Percentiles rank a stretch among this genome's conserved stretches.
Conservation (phyloP, 805 yeast genomes). For the Kurtzmaniella cleridarum region DNA sequence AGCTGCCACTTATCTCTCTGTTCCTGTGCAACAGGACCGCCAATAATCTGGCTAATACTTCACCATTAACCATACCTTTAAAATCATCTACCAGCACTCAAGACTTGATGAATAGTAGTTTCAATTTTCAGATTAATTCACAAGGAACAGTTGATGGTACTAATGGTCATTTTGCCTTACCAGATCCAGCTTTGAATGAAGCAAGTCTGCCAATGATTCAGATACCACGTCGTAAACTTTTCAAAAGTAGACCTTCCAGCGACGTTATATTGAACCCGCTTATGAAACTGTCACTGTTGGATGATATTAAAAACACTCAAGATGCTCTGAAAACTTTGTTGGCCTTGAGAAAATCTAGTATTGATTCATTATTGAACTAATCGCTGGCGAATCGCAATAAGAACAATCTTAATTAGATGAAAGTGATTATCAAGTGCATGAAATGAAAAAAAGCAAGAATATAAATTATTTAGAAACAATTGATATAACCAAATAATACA, state of each 20-base stretch:
- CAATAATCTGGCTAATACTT: conserved; percentile 12
- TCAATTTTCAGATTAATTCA: background rate
- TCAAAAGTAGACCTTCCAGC: conserved; percentile 25
- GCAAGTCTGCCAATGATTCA: background rate
- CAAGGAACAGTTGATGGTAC: conserved; percentile 6
- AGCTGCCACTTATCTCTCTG: conserved; percentile 5
- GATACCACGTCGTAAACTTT: conserved; percentile 11
- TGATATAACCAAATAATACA: conserved; percentile 8
- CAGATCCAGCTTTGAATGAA: conserved; percentile 31
- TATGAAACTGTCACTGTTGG: conserved; percentile 3
- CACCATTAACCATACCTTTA: conserved; percentile 24
- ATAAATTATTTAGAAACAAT: conserved; percentile 8
- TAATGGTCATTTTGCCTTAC: conserved; percentile 23
- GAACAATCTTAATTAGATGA: no score
- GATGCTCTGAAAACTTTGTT: conserved; percentile 35
- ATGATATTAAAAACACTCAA: conserved; percentile 15
- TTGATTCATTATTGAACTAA: conserved; percentile 35
- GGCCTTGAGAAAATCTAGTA: conserved; percentile 36
- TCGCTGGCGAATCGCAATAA: no score
- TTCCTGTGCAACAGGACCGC: conserved; percentile 17
- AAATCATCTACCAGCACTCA: conserved; percentile 11
- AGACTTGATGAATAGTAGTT: conserved; percentile 3
- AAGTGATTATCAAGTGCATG: no score
- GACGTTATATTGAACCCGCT: conserved; percentile 11
- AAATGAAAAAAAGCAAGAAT: no score